Conservation (phyloP, 225 moss, liverwort and hornwort species). For the Bryum argenteum region DNA sequence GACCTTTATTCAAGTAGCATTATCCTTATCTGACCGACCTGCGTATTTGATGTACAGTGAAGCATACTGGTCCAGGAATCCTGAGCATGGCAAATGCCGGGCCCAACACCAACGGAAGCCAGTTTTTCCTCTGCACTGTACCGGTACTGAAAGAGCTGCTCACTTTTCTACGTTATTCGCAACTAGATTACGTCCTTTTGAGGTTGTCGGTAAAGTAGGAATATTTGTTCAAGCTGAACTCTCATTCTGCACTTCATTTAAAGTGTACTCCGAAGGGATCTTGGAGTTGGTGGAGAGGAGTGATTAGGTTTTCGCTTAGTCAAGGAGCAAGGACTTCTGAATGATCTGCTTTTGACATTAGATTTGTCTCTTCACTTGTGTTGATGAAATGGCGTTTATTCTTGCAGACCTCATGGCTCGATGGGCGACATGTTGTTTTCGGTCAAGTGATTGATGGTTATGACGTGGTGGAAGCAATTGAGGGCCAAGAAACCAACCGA, state of each 20-base stretch:
- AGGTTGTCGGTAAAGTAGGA: background rate
- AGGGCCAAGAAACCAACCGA: slow-evolving; percentile 64
- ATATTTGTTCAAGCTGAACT: background rate
- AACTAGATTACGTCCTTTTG: background rate
- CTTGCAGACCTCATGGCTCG: slow-evolving; percentile 84
- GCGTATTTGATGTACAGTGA: slow-evolving; percentile 53
- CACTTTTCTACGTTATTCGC: background rate
- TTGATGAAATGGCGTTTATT: slow-evolving; percentile 7
- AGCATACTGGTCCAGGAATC: slow-evolving; percentile 69
- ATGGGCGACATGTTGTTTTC: slow-evolving; percentile 81
- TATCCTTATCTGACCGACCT: background rate
- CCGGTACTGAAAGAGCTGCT: slow-evolving; percentile 34
- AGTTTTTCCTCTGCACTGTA: slow-evolving; percentile 92
- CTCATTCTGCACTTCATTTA: background rate
- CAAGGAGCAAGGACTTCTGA: background rate
- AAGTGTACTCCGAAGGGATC: background rate
- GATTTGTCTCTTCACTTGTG: background rate
- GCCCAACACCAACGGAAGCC: slow-evolving; percentile 88
- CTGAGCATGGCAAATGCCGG: slow-evolving; percentile 99
- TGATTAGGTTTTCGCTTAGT: background rate
- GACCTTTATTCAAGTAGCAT: background rate
- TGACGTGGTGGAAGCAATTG: slow-evolving; percentile 66
- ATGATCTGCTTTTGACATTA: background rate
- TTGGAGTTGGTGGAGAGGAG: background rate
- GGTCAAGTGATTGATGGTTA: slow-evolving; percentile 88